Base-by-base conservation (phyloP, 306 rosid species). In the Cicer arietinum region DNA sequence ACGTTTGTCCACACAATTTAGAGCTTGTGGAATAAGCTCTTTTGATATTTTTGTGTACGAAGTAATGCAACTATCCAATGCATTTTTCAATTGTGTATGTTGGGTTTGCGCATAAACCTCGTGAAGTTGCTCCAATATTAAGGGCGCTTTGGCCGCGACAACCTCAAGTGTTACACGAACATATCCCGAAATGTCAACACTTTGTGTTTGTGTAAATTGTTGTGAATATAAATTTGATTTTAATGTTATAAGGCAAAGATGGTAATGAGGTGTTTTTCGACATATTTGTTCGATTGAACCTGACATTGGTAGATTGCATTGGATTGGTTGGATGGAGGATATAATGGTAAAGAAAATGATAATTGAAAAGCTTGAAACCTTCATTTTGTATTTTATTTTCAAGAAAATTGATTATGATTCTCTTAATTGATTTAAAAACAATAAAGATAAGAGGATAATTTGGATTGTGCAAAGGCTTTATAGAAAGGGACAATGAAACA, bases 181-280 rank as follows among this genome's bases (percentile, higher is more conserved):
- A 52, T 60, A 75, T 51, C 25, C 58, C 6, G 7, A 8, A 42
- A 59, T 11, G 7, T 80, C 61, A 6, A 4, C 20, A 8, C 30
- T 20, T 20, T 20, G 22, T 20, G 22, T 48, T 7, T 76, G 48
- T 67, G 13, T 16, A 11, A 50, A 41, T 1, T 13, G 17, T 2
- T 35, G 80, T 43, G 57, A 0, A 45, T 45, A 0, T 45, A 8
- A 8, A 20, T 45, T 12, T 67, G 84, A 74, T 57, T 35, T 43
- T 69, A 80, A 13, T 6, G 67, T 80, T 9, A 17, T 0, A 1
- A 68, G 42, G 10, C 80, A 80, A 16, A 60, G 45, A 2, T 60
- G 45, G 14, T 69, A 68, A 50, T 80, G 10, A 10, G 77, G 67
- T 8, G 84, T 68, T 51, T 41, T 44, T 4, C 18, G 52, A 51